Base-by-base conservation (phyloP, 148 eudicot genomes). In the Heliamphora exappendiculata region DNA sequence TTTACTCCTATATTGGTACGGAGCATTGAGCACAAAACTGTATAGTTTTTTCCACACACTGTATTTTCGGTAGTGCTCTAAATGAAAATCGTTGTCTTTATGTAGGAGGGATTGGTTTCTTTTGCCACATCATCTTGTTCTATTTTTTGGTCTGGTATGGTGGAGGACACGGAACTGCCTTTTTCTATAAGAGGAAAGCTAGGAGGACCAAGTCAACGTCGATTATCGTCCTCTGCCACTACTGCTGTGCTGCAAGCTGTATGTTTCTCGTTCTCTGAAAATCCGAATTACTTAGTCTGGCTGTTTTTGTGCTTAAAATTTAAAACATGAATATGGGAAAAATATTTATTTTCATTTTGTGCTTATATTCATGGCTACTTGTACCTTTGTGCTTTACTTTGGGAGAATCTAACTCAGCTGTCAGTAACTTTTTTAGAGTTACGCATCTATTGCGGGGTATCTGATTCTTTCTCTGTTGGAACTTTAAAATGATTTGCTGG, bases 151-250 rank as follows among this genome's bases (percentile, higher is more conserved):
- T 85, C 87, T 58, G 74, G 45, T 76, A 63, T 66, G 79, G 85
- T 72, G 70, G 84, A 85, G 39, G 88, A 80, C n/a, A 78, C 74
- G 60, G 72, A 36, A 71, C 81, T 92, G 78, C 94, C 99, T 70
- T 87, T 88, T 71, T 84, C 92, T 70, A 73, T 95, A 22, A 92
- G 81, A 73, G 99, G 99, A 72, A 91, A 79, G 86, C 82, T 95
- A 69, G 99, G 99, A 62, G 99, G 99, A 45, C 99, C 94, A 76
- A 95, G 97, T 85, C 97, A 91, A 82, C 90, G 97, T 13, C 83
- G 97, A 28, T 77, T 95, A 78, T 80, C 97, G 9, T 83, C 90
- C 76, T 77, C 88, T 73, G 58, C 79, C 47, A 87, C 89, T 20
- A 86, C 96, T 66, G 68, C 84, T 80, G 91, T 92, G 54, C 76